These are phyloP conservation scores for Cercospora sp. DNA, from an alignment of 2,329 filamentous ascomycete species.

Conservation along the genomic window DNA sequence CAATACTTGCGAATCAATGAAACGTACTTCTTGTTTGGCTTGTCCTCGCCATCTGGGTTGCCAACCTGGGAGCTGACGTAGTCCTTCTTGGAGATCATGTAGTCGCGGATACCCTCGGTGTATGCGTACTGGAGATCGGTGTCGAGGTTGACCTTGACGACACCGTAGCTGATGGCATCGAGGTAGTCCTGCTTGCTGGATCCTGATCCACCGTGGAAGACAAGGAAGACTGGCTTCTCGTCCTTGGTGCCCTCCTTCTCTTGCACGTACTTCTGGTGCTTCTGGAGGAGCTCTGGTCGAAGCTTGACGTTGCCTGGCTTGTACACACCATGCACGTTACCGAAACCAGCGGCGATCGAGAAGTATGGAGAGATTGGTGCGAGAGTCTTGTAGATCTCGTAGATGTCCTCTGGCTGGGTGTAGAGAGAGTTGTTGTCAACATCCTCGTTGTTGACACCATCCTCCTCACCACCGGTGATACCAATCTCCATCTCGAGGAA, in stretches of 20 bases:
- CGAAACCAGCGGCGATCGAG: slow-evolving; percentile 96
- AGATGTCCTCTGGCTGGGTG: slow-evolving; percentile 96
- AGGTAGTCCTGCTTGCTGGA: slow-evolving; percentile 87
- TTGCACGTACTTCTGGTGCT: slow-evolving; percentile 92
- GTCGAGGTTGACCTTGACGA: slow-evolving; percentile 99
- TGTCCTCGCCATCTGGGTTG: slow-evolving; percentile 92
- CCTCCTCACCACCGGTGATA: slow-evolving; percentile 96
- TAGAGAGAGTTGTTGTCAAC: slow-evolving; percentile 97
- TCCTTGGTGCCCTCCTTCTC: slow-evolving; percentile 70
- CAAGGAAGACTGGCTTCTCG: slow-evolving; percentile 95
- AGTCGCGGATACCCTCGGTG: slow-evolving; percentile 89
- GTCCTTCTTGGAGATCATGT: slow-evolving; percentile 90
- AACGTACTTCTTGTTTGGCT: slow-evolving; percentile 93
- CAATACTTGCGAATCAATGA: slow-evolving; percentile 42
- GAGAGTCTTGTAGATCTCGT: slow-evolving; percentile 84
- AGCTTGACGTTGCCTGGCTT: slow-evolving; percentile 97
- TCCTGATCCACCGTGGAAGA: slow-evolving; percentile 98
- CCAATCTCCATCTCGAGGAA: slow-evolving; percentile 99
- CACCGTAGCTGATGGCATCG: slow-evolving; percentile 86
- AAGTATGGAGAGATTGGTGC: slow-evolving; percentile 89
- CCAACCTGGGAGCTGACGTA: slow-evolving; percentile 85
- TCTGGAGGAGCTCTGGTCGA: slow-evolving; percentile 89
- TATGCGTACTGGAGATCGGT: slow-evolving; percentile 98
- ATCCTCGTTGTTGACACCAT: slow-evolving; percentile 97
- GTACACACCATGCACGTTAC: slow-evolving; percentile 99